A percentile compares a stretch with the other conserved stretches of the same genome.
Evolutionary conservation across 306 rosid species (phyloP).

Genomic region (Vigna angularis): DNA sequence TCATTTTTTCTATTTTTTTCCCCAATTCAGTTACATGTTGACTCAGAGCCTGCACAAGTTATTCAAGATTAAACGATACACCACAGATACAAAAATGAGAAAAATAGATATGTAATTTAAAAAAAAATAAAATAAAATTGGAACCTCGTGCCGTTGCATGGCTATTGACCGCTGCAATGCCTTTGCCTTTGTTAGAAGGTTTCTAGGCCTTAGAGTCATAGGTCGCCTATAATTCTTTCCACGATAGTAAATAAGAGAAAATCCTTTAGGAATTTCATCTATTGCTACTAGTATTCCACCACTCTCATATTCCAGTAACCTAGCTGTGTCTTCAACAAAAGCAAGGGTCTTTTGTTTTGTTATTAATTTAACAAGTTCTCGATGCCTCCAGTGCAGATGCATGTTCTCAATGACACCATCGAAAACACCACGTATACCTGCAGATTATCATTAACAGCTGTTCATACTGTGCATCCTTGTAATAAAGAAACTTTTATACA

Average conservation of each 20-base stretch:
- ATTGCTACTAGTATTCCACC: constrained; percentile 93
- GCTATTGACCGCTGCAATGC: constrained; percentile 83
- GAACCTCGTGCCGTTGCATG: constrained; percentile 96
- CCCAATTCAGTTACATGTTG: constrained; percentile 83
- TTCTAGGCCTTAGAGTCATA: constrained; percentile 78
- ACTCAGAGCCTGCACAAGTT: constrained; percentile 81
- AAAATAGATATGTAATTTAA: constrained; percentile 23
- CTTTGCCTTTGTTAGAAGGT: constrained; percentile 89
- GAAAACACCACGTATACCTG: constrained; percentile 91
- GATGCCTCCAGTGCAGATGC: constrained; percentile 97
- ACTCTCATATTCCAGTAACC: constrained; percentile 84
- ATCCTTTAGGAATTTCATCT: constrained; percentile 92
- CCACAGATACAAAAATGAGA: constrained; percentile 21
- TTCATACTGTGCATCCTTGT: constrained; percentile 40
- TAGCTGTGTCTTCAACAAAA: constrained; percentile 90
- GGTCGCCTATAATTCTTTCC: constrained; percentile 94
- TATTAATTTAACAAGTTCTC: constrained; percentile 93
- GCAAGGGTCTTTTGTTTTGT: constrained; percentile 85
- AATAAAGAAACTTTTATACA: constrained; percentile 35
- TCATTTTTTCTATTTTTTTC: constrained; percentile 75
- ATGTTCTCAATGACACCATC: constrained; percentile 92
- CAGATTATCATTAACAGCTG: constrained; percentile 42
- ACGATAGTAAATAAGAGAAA: constrained; percentile 84
- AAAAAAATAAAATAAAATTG: not conserved
- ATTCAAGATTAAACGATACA: constrained; percentile 40